Conservation (phyloP, 192 early-diverging fungal species). For the Coemansia umbellata region DNA sequence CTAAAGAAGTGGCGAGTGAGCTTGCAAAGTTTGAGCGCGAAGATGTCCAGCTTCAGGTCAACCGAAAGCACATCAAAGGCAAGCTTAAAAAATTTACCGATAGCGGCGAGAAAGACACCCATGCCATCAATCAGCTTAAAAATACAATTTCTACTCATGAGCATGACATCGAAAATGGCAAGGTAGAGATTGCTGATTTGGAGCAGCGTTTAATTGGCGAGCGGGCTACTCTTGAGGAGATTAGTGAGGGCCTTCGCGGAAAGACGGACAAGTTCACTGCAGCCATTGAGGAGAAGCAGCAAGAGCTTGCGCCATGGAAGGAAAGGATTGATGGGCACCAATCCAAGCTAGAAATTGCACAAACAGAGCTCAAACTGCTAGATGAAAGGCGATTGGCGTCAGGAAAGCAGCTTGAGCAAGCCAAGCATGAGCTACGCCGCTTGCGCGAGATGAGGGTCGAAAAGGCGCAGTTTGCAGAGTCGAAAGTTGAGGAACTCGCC, state of each 20-base stretch:
- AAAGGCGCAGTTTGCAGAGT: conserved; percentile 40
- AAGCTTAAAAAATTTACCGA: conserved; percentile 78
- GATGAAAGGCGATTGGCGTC: conserved; percentile 58
- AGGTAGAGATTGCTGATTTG: conserved; percentile 59
- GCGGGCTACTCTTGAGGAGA: conserved; percentile 69
- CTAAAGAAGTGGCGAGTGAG: conserved; percentile 55
- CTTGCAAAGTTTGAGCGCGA: conserved; percentile 69
- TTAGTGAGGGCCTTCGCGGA: conserved; percentile 73
- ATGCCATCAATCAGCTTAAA: conserved; percentile 57
- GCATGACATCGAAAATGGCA: conserved; percentile 55
- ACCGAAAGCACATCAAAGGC: conserved; percentile 70
- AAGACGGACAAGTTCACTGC: conserved; percentile 82
- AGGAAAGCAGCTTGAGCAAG: conserved; percentile 56
- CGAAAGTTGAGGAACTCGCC: conserved; percentile 41
- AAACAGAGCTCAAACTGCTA: conserved; percentile 78
- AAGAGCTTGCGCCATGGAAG: conserved; percentile 79
- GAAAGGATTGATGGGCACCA: conserved; percentile 76
- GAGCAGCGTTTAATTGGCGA: conserved; percentile 62
- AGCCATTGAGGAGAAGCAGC: conserved; percentile 82
- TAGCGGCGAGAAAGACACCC: conserved; percentile 62
- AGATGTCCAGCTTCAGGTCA: conserved; percentile 83
- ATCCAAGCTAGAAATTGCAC: conserved; percentile 69
- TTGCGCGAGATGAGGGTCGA: conserved; percentile 48
- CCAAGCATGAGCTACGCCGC: conserved; percentile 52
- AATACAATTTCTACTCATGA: conserved; percentile 69